phyloP scores from a whole-genome alignment of 2,329 filamentous ascomycete species.

The Paraphoma sp. region DNA sequence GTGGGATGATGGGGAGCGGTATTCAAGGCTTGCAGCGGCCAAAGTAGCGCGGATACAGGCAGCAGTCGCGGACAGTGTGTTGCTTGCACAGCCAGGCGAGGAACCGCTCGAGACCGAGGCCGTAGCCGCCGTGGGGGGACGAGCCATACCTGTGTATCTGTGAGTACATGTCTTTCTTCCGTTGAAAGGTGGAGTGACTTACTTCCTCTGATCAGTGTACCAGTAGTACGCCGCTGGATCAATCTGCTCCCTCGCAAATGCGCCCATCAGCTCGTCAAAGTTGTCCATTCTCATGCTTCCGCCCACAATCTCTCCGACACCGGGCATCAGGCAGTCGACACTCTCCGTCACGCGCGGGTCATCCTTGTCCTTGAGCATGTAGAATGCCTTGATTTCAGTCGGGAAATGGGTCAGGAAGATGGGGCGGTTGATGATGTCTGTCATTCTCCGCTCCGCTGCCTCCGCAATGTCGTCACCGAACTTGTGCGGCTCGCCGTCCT shows the following conservation, averaged over 20 bases:
- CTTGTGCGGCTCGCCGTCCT: constrained; percentile 85
- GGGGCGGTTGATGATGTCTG: constrained; percentile 91
- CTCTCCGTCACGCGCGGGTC: constrained; percentile 89
- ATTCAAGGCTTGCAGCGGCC: constrained; percentile 76
- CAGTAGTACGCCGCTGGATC: constrained; percentile 90
- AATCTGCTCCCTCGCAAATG: constrained; percentile 87
- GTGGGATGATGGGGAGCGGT: neutral
- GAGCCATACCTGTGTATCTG: constrained; percentile 74
- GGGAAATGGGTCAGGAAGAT: constrained; percentile 99
- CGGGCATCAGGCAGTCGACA: constrained; percentile 87
- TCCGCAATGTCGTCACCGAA: constrained; percentile 99
- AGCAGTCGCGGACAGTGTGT: constrained; percentile 71
- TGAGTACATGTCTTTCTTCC: constrained; percentile 21
- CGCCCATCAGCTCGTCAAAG: constrained; percentile 82
- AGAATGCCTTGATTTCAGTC: constrained; percentile 96
- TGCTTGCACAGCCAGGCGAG: constrained; percentile 71
- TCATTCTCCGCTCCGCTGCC: constrained; percentile 96
- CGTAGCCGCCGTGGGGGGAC: constrained; percentile 91
- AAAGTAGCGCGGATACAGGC: constrained; percentile 82
- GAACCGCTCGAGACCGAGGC: constrained; percentile 86
- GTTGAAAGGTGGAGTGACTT: constrained; percentile 51
- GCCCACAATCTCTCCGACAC: constrained; percentile 95
- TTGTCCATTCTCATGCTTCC: constrained; percentile 96
- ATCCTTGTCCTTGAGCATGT: constrained; percentile 88
- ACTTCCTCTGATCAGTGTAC: constrained; percentile 98